These are phyloP conservation scores for Suillus plorans DNA, from an alignment of 768 basidiomycete species.

Conservation along the genomic window DNA sequence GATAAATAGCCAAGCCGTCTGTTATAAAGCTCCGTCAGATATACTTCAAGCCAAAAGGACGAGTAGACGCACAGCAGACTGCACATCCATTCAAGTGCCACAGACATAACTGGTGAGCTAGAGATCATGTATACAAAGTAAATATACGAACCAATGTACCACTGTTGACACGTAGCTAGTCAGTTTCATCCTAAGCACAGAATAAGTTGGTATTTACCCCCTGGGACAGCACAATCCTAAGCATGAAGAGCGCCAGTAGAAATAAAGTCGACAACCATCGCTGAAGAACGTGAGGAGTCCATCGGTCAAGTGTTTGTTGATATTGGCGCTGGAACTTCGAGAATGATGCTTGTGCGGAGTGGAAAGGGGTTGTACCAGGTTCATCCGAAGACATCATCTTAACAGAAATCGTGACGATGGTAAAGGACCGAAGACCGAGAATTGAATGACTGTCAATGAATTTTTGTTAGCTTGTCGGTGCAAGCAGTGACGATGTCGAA, in stretches of 20 bases:
- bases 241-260: conserved; percentile 70
- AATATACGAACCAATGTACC: conserved; percentile 81
- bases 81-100: not conserved
- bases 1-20: conserved; percentile 94
- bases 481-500: not conserved
- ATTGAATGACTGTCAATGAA: not conserved
- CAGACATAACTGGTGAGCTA: not conserved
- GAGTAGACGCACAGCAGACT: conserved; percentile 67
- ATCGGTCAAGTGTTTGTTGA: conserved; percentile 86
- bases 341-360: conserved; percentile 26
- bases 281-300: conserved; percentile 87
- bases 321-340: conserved; percentile 69
- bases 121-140: not conserved
- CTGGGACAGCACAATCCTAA: conserved; percentile 86
- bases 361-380: conserved; percentile 26
- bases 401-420: conserved; percentile 9
- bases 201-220: conserved; percentile 59
- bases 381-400: conserved; percentile 37
- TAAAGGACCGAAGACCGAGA: conserved; percentile 3
- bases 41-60: not conserved
- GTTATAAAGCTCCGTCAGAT: conserved; percentile 10
- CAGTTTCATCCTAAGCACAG: conserved; percentile 5
- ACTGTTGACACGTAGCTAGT: conserved; percentile 44
- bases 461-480: conserved; percentile 11
- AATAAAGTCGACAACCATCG: conserved; percentile 83